Conservation (phyloP, 768 basidiomycete genomes). For the Hypholoma fasciculare region DNA sequence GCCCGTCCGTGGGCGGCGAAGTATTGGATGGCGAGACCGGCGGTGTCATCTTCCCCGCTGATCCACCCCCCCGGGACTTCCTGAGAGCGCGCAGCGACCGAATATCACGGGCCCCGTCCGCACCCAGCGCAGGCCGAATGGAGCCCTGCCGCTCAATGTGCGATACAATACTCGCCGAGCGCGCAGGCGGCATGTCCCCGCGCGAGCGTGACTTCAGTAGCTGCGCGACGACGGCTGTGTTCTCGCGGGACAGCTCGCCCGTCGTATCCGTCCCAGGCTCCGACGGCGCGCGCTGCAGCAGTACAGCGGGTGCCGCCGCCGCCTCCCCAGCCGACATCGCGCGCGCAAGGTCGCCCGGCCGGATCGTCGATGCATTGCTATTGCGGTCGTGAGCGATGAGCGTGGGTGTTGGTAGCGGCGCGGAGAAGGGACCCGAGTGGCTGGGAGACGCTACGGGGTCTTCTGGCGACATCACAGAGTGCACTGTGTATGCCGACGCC, state of each 20-base stretch:
- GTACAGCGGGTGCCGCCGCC: neutral
- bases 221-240: slow-evolving; percentile 11
- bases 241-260: neutral
- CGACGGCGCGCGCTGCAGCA: neutral
- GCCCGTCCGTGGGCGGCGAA: neutral
- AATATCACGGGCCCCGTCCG: neutral
- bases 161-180: slow-evolving; percentile 16
- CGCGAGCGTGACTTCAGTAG: slow-evolving; percentile 15
- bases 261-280: neutral
- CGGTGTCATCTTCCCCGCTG: neutral
- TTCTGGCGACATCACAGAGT: neutral
- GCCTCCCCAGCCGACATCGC: neutral
- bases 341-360: neutral
- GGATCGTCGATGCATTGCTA: neutral
- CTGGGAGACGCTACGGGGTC: neutral
- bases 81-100: neutral
- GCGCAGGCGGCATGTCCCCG: slow-evolving; percentile 1
- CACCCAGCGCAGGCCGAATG: slow-evolving; percentile 10
- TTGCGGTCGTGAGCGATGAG: neutral
- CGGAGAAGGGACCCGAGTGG: neutral
- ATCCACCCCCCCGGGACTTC: neutral
- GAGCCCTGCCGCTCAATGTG: slow-evolving; percentile 20
- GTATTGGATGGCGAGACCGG: neutral
- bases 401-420: neutral
- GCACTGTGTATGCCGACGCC: slow-evolving; percentile 14